phyloP scores from a whole-genome alignment of 345 rosid species.

The Pugionium cornutum region DNA sequence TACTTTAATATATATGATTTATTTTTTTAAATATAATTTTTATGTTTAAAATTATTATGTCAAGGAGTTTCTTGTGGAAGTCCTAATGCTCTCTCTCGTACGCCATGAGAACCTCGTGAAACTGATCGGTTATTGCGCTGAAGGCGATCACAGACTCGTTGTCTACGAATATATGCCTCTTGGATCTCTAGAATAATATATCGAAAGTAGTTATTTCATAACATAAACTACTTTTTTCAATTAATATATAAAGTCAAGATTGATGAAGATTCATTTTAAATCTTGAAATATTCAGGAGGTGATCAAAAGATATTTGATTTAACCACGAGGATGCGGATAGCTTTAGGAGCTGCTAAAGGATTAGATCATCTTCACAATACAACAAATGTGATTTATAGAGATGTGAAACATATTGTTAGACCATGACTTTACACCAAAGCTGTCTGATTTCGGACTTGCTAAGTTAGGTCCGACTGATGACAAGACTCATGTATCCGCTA shows the following conservation, averaged over 20 bases:
- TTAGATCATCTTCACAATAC: constrained; percentile 54
- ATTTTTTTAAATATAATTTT: too few relatives aligned
- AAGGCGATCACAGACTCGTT: constrained; percentile 72
- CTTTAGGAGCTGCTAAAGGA: constrained; percentile 64
- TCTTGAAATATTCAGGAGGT: constrained; percentile 2
- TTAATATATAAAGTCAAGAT: too few relatives aligned
- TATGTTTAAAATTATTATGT: too few relatives aligned
- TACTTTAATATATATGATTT: too few relatives aligned
- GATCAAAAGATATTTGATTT: constrained; percentile 53
- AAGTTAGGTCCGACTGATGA: constrained; percentile 65
- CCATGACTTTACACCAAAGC: constrained; percentile 51
- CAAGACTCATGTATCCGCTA: constrained; percentile 61
- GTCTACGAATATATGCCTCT: constrained; percentile 69
- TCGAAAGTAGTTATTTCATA: constrained; percentile 24
- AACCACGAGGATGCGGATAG: constrained; percentile 63
- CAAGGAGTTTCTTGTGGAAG: constrained; percentile 78
- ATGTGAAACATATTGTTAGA: constrained; percentile 63
- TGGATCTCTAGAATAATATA: constrained; percentile 71
- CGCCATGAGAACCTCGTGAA: constrained; percentile 69
- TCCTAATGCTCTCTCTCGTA: constrained; percentile 75
- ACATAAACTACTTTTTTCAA: too few relatives aligned
- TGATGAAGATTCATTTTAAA: not conserved
- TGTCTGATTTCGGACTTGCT: constrained; percentile 78
- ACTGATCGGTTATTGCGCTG: constrained; percentile 71
- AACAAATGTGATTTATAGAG: constrained; percentile 63